Evolutionary conservation across 495 filamentous ascomycete genomes (phyloP).

Genomic region (Achaetomiella virescens): DNA sequence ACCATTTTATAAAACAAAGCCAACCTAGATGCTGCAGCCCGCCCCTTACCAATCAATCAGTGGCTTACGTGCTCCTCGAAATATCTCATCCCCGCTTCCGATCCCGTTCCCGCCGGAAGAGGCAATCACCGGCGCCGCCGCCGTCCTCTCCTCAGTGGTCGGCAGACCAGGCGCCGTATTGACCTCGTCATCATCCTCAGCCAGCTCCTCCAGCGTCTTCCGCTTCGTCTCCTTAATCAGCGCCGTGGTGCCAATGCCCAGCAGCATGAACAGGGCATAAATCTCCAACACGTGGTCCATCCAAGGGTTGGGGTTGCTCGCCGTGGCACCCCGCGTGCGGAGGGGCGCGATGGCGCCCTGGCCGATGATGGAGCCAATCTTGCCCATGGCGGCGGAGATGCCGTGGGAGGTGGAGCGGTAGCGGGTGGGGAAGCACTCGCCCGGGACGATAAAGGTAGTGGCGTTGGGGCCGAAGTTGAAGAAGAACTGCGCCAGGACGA

Average conservation of each 20-base stretch:
- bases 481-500: slow-evolving; percentile 75
- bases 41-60: no score
- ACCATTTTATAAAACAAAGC: no score
- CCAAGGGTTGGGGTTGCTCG: slow-evolving; percentile 52
- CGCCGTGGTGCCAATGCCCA: slow-evolving; percentile 57
- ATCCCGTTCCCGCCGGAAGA: background rate
- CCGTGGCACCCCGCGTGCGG: slow-evolving; percentile 38
- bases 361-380: slow-evolving; percentile 58
- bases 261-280: slow-evolving; percentile 74
- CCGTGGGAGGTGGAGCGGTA: slow-evolving; percentile 82
- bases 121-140: background rate
- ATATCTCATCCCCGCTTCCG: background rate
- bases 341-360: slow-evolving; percentile 50
- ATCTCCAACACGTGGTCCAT: slow-evolving; percentile 77
- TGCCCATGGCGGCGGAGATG: slow-evolving; percentile 60
- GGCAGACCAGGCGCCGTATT: no score
- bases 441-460: slow-evolving; percentile 86
- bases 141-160: background rate
- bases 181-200: slow-evolving; percentile 40
- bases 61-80: no score
- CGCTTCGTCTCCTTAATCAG: slow-evolving; percentile 73
- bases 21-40: no score
- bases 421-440: slow-evolving; percentile 83
- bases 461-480: slow-evolving; percentile 71
- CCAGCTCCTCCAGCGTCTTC: slow-evolving; percentile 56